Base-by-base conservation (phyloP, 1,284 basidiomycete genomes). In the Baeospora myosura region DNA sequence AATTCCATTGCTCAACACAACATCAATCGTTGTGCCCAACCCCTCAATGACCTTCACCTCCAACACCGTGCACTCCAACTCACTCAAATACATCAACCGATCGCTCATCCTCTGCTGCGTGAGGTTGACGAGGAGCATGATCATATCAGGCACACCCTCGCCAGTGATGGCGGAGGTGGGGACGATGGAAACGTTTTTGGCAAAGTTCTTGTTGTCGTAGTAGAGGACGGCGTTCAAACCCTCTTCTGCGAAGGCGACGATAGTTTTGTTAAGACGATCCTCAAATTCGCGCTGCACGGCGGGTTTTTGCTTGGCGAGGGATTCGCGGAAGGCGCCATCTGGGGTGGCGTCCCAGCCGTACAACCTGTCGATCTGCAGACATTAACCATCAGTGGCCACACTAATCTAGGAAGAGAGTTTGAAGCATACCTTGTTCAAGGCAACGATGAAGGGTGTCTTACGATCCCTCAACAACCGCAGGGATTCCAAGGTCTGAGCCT, bases 11-110 rank as follows among this genome's bases (percentile, higher is more conserved):
- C 91, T 94, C 43, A 98, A 72, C 12, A 98, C 85, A 24, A 98
- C 93, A 69, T 98, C 96, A 55, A 98, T 94, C 1, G 96, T 98
- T 29, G 95, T 98, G 36, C 96, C 96, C 40, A 98, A 72, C 60
- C 96, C 96, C 65, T 99, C 96, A 55, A 98, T 85, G 49, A 98
- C 90, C 75, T 99, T 99, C 62, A 98, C 96, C 65, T 98, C 96
- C 43, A 99, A 78, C 17, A 99, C 93, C n/a, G 96, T 99, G 63
- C 94, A 98, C 67, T 98, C 94, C 42, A 98, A 74, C 63, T 98
- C 94, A 22, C 93, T 92, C 44, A 98, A 78, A 67, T 98, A 99
- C 96, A 98, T 99, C 51, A 99, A 74, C 39, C 85, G 78, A 60
- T 95, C 90, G 60, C 88, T 94, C 95, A 99, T 98, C 47, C 96